phyloP scores from a whole-genome alignment of 2,329 filamentous ascomycete genomes.

The Phialemoniopsis sp. region DNA sequence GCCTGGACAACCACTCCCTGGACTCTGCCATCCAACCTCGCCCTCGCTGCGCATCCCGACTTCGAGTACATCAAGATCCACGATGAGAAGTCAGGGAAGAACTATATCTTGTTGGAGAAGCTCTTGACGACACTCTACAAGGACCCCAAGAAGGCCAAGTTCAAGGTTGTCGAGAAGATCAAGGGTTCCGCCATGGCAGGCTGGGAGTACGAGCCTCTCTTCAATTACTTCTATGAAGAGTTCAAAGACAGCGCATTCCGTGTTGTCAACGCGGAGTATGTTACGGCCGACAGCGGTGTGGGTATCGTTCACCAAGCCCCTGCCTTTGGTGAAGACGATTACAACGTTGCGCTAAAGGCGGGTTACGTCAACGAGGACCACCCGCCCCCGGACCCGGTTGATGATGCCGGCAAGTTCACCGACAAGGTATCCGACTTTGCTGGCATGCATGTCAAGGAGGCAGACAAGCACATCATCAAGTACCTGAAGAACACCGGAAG shows the following conservation, averaged over 20 bases:
- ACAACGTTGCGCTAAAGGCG: conserved; percentile 70
- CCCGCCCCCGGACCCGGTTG: conserved; percentile 85
- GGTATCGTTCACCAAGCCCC: conserved; percentile 93
- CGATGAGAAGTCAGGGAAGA: conserved; percentile 76
- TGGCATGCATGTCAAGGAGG: conserved; percentile 85
- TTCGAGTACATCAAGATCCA: conserved; percentile 82
- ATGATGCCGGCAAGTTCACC: conserved; percentile 78
- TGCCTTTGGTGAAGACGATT: conserved; percentile 95
- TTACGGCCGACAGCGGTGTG: conserved; percentile 85
- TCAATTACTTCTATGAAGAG: conserved; percentile 84
- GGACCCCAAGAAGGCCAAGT: conserved; percentile 93
- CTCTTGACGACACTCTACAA: conserved; percentile 84
- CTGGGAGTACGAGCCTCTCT: conserved; percentile 85
- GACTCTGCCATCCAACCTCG: conserved; percentile 76
- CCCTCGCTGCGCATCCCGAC: conserved; percentile 67
- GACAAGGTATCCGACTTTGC: conserved; percentile 73
- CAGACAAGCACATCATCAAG: conserved; percentile 92
- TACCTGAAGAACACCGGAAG: conserved; percentile 73
- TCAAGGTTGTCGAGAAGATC: conserved; percentile 73
- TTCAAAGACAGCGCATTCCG: conserved; percentile 83
- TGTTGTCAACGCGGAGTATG: conserved; percentile 79
- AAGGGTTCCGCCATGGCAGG: conserved; percentile 82
- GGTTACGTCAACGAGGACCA: conserved; percentile 75
- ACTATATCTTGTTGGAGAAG: conserved; percentile 81
- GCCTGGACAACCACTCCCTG: conserved; percentile 85